Base-by-base conservation (phyloP, 441 rosid species). In the Sinapis alba region DNA sequence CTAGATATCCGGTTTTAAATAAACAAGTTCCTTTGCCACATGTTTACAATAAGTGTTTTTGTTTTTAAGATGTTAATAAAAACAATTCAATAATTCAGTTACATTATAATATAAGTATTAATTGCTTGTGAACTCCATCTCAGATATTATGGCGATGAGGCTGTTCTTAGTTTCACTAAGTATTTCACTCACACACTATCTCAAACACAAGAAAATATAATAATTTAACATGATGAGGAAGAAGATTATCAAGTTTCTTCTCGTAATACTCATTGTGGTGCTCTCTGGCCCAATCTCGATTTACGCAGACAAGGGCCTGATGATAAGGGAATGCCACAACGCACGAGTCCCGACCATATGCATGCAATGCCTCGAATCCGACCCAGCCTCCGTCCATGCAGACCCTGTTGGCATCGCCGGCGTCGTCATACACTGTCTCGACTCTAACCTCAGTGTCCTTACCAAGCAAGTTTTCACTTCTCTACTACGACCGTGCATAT, bases 321-420 rank as follows among this genome's bases (percentile, higher is more conserved):
- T 70, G 67, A 24, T 16, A 43, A 76, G 6, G 1, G 75, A 57
- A 57, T 77, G 80, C 59, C 67, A 58, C 67, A 65, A 65, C 43
- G 62, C 72, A 58, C 43, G 1, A 10, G 32, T 58, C 56, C 76
- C 80, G 0, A 6, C 57, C 68, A 47, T 32, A 20, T 77, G 80
- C 67, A 70, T 76, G 76, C 72, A 71, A 6, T 77, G 80, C 72
- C 76, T 77, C 21, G 56, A 65, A 57, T 65, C 80, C 18, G 20
- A 77, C 26, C 62, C 43, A 20, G 28, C 45, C n/a, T 77, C 76
- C 4, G 2, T 65, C 38, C 16, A 2, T 3, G 80, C 76, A n/a
- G 21, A 64, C 3, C 13, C 28, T 70, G 2, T 56, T 21, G 79
- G 66, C 38, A 56, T 76, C 8, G 79, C 75, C 11, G 6, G 12